Base-by-base conservation (phyloP, 345 rosid genomes). In the Trapa incisa region DNA sequence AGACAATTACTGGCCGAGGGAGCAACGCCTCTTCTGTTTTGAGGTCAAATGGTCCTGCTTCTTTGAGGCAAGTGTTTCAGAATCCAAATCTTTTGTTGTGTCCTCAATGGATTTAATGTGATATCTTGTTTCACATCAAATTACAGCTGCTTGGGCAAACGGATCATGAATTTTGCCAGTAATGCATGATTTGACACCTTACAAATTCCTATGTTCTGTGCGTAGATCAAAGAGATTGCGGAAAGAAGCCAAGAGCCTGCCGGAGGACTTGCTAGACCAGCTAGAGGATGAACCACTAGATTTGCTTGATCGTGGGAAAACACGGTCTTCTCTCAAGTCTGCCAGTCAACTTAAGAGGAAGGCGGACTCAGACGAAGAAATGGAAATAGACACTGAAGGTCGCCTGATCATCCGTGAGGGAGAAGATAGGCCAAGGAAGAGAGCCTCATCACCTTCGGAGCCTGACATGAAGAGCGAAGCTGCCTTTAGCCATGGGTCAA, bases 241-340 rank as follows among this genome's bases (percentile, higher is more conserved):
- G 37, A 82, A 66, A 71, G 76, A 80, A 29, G 81, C 77, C 57
- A 86, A 75, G 78, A 88, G 94, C 75, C 82, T 85, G 78, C 86
- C 86, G 32, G 95, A 87, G 77, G 97, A 86, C 69, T 72, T 74
- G 64, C 72, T 78, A 65, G 87, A 87, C 50, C 89, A 87, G 73
- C 68, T 86, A 64, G 99, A 89, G 42, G 96, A 91, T 60, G 99
- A 91, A 75, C 99, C 99, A 2, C 91, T 94, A 2, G 96, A 94
- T 79, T 75, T 94, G 43, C 91, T 94, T 68, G 99, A 91, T 72
- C 81, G 76, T 71, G 66, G 65, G 75, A 91, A 83, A 81, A 94
- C 88, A 65, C 84, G 97, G 73, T 84, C 83, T 37, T 85, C 95
- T 37, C 91, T 94, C 54, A 80, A 84, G 64, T 83, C 96, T 69